Base-by-base conservation (phyloP, 352 stramenopile species). In the Phytopythium kandeliae region DNA sequence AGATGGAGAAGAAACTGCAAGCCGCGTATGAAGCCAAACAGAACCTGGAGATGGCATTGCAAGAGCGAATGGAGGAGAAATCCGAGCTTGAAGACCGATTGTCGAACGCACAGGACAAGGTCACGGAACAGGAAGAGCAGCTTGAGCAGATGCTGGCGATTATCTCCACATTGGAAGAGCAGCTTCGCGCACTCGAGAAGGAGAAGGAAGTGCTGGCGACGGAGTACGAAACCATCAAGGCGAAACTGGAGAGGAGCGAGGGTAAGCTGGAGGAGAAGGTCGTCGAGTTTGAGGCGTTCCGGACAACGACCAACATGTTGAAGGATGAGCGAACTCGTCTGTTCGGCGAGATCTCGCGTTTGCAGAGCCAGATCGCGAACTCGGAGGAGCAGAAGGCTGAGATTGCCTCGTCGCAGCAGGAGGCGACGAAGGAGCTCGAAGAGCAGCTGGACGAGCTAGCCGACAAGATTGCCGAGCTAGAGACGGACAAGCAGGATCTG, bases 1-100 rank as follows among this genome's bases (percentile, higher is more conserved):
- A 78, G 33, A 82, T 85, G 71, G 74, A 85, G 44, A 66, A 75
- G 41, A 85, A 83, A 40, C 67, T 85, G 15, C 74, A 85, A 48
- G 60, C 71, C 5, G 74, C 71, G 8, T 85, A 85, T 47, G 74
- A 82, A 60, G 74, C 67, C 19, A 75, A 83, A 24, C 72, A 80
- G 38, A 64, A 55, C 4, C 58, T 85, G 17, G 74, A 85, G 37
- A 68, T 66, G 2, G 67, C 69, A 28, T 53, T 83, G 11, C 67
- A 83, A 51, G 74, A 85, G 54, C 67, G 72, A 4, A 60, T 68
- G 43, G 62, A 80, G 38, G 68, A 67, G 15, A 81, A 79, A 43
- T 45, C 58, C 8, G 48, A 69, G 25, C 69, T 85, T 9, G 74
- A 85, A 62, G 58, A 58, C n/a, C 58, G 63, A 19, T 48, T 83